phyloP scores from a whole-genome alignment of 2,329 filamentous ascomycete species.

The Lachnellula willkommii region DNA sequence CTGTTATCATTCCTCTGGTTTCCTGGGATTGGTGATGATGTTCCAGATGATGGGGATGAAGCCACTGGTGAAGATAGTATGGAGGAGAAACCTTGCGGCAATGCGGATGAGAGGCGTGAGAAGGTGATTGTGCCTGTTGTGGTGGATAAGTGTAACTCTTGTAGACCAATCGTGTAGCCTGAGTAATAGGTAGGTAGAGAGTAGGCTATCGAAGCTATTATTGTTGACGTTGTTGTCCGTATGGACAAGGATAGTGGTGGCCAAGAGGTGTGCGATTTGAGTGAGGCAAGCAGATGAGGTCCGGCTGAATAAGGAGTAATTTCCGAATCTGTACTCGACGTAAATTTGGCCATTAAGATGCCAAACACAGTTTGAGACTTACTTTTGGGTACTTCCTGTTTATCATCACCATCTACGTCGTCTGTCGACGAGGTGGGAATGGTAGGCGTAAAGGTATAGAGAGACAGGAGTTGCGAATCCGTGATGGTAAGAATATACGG shows the following conservation, averaged over 20 bases:
- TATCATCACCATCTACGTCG: constrained; percentile 1
- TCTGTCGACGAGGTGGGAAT: constrained; percentile 7
- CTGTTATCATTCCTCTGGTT: not conserved
- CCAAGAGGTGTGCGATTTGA: constrained; percentile 74
- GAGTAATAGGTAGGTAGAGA: constrained; percentile 69
- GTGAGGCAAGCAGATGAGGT: constrained; percentile 60
- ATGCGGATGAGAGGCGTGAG: constrained; percentile 46
- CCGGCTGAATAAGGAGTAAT: not conserved
- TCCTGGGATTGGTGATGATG: constrained; percentile 39
- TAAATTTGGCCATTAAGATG: not conserved
- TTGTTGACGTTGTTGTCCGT: constrained; percentile 55
- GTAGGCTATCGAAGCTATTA: constrained; percentile 83
- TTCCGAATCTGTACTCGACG: not conserved
- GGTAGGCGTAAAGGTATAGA: constrained; percentile 60
- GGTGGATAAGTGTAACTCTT: constrained; percentile 66
- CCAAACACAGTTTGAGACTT: not conserved
- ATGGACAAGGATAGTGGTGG: constrained; percentile 79
- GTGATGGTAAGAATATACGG: constrained; percentile 80
- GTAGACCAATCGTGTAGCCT: constrained; percentile 88
- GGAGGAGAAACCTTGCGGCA: constrained; percentile 41
- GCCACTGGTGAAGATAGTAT: constrained; percentile 25
- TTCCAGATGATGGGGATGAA: constrained; percentile 7
- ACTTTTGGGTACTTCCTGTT: not conserved
- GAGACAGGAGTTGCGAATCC: constrained; percentile 63
- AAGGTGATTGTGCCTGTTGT: constrained; percentile 33